These are phyloP conservation scores for Didymella pomorum DNA, from an alignment of 2,329 filamentous ascomycete genomes.

Conservation along the genomic window DNA sequence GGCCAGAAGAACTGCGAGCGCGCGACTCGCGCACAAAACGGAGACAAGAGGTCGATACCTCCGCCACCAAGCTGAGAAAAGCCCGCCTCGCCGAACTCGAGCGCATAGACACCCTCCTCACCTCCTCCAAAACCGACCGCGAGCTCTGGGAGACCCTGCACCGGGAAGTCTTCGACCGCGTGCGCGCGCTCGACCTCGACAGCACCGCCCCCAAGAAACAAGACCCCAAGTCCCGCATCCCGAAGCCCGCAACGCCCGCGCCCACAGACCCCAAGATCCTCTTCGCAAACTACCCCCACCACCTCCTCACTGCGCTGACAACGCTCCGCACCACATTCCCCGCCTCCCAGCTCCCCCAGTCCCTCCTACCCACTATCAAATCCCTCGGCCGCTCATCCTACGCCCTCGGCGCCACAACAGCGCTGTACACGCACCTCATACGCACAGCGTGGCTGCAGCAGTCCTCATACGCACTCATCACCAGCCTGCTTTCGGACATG, in stretches of 20 bases:
- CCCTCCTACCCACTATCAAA: slow-evolving; percentile 72
- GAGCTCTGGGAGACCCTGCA: slow-evolving; percentile 74
- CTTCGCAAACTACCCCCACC: slow-evolving; percentile 70
- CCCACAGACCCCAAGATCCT: slow-evolving; percentile 61
- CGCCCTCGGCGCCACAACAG: slow-evolving; percentile 73
- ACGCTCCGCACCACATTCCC: slow-evolving; percentile 67
- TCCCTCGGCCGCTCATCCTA: slow-evolving; percentile 73
- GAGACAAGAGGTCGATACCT: slow-evolving; percentile 7
- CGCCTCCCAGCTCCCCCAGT: slow-evolving; percentile 66
- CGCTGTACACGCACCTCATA: slow-evolving; percentile 74
- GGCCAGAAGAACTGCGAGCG: slow-evolving; percentile 6
- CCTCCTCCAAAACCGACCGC: slow-evolving; percentile 65
- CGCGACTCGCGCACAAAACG: background rate
- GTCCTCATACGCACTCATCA: slow-evolving; percentile 64
- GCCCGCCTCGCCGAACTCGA: slow-evolving; percentile 53
- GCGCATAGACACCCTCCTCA: slow-evolving; percentile 64
- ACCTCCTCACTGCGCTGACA: slow-evolving; percentile 65
- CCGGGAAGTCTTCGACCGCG: slow-evolving; percentile 69
- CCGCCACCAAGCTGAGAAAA: slow-evolving; percentile 25
- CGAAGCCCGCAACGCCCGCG: slow-evolving; percentile 1
- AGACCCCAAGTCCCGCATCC: background rate
- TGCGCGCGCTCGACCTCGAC: slow-evolving; percentile 64
- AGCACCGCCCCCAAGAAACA: slow-evolving; percentile 12
- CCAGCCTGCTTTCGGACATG: slow-evolving; percentile 71
- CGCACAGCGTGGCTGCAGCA: slow-evolving; percentile 68